phyloP scores from a whole-genome alignment of 371 early-diverging fungal species.

The Catenaria anguillulae region DNA sequence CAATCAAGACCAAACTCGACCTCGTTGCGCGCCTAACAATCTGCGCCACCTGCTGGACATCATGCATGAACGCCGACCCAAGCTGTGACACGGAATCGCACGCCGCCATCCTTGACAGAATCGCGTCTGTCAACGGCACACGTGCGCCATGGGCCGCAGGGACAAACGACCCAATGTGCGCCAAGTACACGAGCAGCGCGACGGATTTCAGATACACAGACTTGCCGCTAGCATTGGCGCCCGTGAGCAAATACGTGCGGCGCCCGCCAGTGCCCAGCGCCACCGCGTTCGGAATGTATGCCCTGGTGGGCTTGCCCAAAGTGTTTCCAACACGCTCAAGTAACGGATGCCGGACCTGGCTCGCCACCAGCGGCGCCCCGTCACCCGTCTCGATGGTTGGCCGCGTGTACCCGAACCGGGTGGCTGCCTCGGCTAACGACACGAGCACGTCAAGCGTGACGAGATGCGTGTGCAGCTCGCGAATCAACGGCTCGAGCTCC shows the following conservation, averaged over 20 bases:
- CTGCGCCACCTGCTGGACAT: conserved; percentile 11
- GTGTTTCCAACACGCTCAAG: conserved; percentile 9
- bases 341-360: conserved; percentile 15
- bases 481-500: conserved; percentile 11
- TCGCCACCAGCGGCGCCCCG: conserved; percentile 4
- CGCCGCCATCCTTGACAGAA: conserved; percentile 8
- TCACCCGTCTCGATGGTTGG: conserved; percentile 8
- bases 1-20: conserved; percentile 10
- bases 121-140: conserved; percentile 15
- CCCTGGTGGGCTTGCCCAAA: background rate
- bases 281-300: conserved; percentile 15
- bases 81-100: background rate
- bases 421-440: conserved; percentile 13
- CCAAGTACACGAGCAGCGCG: conserved; percentile 17
- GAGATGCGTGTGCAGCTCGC: conserved; percentile 14
- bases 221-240: conserved; percentile 19
- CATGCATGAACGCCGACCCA: conserved; percentile 14
- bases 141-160: conserved; percentile 12
- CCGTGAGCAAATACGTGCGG: conserved; percentile 9
- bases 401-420: conserved; percentile 10
- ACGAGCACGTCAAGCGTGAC: conserved; percentile 10
- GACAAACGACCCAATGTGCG: conserved; percentile 20
- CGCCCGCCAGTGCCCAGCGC: conserved; percentile 7
- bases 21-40: conserved; percentile 9
- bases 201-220: conserved; percentile 14